Percentiles rank a stretch among this genome's conserved stretches.
These are phyloP conservation scores for Pleurotus djamor DNA, from an alignment of 768 basidiomycete species.

Conservation along the genomic window DNA sequence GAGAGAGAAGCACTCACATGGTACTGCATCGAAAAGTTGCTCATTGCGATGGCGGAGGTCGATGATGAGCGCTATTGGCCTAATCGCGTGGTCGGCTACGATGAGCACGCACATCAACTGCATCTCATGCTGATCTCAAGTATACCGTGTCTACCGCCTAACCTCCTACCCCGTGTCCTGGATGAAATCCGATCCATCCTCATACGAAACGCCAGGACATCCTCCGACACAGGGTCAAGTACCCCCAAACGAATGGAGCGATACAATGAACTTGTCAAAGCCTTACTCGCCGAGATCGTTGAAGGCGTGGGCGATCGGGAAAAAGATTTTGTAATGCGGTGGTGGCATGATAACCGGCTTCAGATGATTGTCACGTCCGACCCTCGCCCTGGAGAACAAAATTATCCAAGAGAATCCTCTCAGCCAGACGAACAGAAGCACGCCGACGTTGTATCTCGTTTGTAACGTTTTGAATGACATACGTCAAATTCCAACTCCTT, in stretches of 20 bases:
- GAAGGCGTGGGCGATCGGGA: slow-evolving; percentile 66
- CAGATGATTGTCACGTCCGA: slow-evolving; percentile 8
- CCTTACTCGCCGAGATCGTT: slow-evolving; percentile 61
- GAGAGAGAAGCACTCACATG: slow-evolving; percentile 52
- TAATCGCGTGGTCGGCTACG: background rate
- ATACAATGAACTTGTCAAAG: slow-evolving; percentile 48
- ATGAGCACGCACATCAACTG: slow-evolving; percentile 49
- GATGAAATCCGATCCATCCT: slow-evolving; percentile 41
- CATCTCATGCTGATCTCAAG: slow-evolving; percentile 63
- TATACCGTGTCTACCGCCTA: slow-evolving; percentile 58
- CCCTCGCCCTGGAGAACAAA: background rate
- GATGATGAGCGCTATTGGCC: slow-evolving; percentile 6
- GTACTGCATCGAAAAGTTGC: slow-evolving; percentile 61
- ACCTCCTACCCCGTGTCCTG: slow-evolving; percentile 54
- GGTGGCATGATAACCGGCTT: slow-evolving; percentile 62
- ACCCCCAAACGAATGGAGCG: slow-evolving; percentile 12
- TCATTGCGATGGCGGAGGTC: slow-evolving; percentile 40
- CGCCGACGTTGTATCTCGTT: slow-evolving; percentile 2
- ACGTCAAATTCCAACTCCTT: background rate
- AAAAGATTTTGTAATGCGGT: slow-evolving; percentile 63
- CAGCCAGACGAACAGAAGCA: background rate
- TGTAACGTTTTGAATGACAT: background rate
- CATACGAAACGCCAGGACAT: slow-evolving; percentile 13
- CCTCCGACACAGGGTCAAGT: slow-evolving; percentile 17
- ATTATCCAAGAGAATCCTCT: background rate